These are phyloP conservation scores for Myxozyma sirexii DNA, from an alignment of 805 yeast species.

Conservation along the genomic window DNA sequence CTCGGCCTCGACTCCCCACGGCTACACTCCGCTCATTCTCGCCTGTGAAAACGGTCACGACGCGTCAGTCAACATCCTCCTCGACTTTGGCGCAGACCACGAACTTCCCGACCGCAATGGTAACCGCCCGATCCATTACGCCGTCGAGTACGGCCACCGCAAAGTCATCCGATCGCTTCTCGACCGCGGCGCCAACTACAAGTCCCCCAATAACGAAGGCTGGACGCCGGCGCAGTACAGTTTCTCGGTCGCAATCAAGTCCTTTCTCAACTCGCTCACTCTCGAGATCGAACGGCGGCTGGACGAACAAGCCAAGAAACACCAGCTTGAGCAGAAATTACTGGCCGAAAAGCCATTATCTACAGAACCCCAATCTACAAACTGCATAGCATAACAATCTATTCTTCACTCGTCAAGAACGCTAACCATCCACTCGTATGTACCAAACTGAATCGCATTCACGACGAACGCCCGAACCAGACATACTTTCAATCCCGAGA, in stretches of 20 bases:
- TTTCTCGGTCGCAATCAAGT: conserved; percentile 42
- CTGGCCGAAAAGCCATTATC: not conserved
- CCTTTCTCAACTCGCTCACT: conserved; percentile 14
- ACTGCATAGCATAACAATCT: not conserved
- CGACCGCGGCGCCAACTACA: conserved; percentile 53
- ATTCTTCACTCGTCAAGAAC: not conserved
- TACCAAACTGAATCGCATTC: conserved; percentile 37
- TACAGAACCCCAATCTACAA: not conserved
- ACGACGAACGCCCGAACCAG: conserved; percentile 37
- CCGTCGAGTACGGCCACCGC: conserved; percentile 68
- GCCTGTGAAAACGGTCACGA: conserved; percentile 63
- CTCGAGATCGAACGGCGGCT: conserved; percentile 20
- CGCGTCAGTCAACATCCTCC: conserved; percentile 63
- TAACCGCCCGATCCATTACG: conserved; percentile 82
- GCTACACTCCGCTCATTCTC: conserved; percentile 55
- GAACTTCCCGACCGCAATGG: conserved; percentile 72
- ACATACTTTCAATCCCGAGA: conserved; percentile 32
- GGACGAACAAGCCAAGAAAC: not conserved
- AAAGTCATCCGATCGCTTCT: conserved; percentile 59
- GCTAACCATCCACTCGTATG: conserved; percentile 34
- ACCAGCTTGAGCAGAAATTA: conserved; percentile 10
- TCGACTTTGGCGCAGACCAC: conserved; percentile 77
- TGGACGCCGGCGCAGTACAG: conserved; percentile 69
- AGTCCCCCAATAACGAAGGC: conserved; percentile 57
- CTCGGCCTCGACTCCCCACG: conserved; percentile 11